Conservation (phyloP, 805 yeast species). For the Cyberlindnera nakhonratchasimensis region DNA sequence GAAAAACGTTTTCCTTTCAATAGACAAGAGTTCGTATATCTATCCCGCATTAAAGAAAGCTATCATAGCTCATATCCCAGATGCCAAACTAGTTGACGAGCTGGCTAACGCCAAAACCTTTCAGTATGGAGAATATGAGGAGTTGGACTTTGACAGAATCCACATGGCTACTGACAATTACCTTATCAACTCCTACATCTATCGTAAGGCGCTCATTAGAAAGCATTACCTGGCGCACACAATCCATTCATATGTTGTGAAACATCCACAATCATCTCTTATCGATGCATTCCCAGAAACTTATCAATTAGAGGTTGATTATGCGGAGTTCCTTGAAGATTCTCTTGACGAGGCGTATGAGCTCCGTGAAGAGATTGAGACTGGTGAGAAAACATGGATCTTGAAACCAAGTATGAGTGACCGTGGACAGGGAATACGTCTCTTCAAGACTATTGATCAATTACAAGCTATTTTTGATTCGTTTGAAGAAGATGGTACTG, state of each 20-base stretch:
- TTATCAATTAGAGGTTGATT: constrained; percentile 81
- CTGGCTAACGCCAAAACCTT: constrained; percentile 38
- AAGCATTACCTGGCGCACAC: constrained; percentile 89
- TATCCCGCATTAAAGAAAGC: constrained; percentile 36
- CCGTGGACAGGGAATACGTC: constrained; percentile 90
- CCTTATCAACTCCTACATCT: constrained; percentile 74
- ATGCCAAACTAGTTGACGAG: constrained; percentile 25
- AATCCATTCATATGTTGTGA: constrained; percentile 67
- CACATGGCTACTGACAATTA: constrained; percentile 45
- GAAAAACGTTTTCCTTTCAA: constrained; percentile 26
- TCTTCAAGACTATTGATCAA: constrained; percentile 75
- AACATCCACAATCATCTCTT: constrained; percentile 67
- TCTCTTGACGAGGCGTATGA: constrained; percentile 91
- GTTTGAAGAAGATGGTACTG: constrained; percentile 71
- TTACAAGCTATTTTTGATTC: constrained; percentile 80
- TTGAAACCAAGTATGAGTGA: constrained; percentile 97
- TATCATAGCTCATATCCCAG: constrained; percentile 32
- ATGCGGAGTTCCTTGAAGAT: constrained; percentile 94
- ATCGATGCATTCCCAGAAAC: constrained; percentile 65
- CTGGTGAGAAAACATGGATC: constrained; percentile 69
- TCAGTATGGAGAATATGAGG: constrained; percentile 90
- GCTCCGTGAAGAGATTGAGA: constrained; percentile 70
- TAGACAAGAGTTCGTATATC: constrained; percentile 38
- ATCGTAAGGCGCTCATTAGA: constrained; percentile 85
- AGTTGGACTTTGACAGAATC: constrained; percentile 69